A percentile compares a stretch with the other conserved stretches of the same genome.
Conservation (phyloP, 2,329 filamentous ascomycete genomes). For the Amphichorda felina region DNA sequence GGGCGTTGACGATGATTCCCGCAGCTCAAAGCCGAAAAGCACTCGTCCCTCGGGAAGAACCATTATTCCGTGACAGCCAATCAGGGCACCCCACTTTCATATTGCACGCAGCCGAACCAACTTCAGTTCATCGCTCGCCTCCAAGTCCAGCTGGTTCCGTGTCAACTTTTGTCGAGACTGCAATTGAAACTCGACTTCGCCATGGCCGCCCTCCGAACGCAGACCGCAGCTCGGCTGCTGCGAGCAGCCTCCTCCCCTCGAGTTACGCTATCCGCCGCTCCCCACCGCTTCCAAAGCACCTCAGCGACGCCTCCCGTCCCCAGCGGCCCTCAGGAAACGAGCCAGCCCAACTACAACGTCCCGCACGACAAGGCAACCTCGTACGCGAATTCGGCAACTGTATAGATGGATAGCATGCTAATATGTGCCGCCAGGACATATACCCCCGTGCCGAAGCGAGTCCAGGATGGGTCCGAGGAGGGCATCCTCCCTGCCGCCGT, state of each 20-base stretch:
- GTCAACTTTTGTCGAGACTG: background rate
- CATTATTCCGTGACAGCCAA: slow-evolving; percentile 29
- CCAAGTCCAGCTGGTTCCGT: slow-evolving; percentile 5
- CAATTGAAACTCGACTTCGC: slow-evolving; percentile 10
- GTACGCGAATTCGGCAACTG: slow-evolving; percentile 32
- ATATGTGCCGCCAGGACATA: slow-evolving; percentile 50
- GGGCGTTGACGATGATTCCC: slow-evolving; percentile 5
- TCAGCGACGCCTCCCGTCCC: slow-evolving; percentile 25
- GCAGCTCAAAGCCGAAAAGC: slow-evolving; percentile 28
- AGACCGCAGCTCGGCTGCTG: slow-evolving; percentile 38
- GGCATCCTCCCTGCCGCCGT: slow-evolving; percentile 64
- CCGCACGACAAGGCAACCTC: slow-evolving; percentile 82
- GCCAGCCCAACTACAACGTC: slow-evolving; percentile 72
- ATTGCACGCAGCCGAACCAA: slow-evolving; percentile 6
- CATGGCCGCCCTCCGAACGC: slow-evolving; percentile 58
- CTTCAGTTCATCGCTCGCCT: slow-evolving; percentile 7
- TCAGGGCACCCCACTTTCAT: slow-evolving; percentile 19
- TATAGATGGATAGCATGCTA: background rate
- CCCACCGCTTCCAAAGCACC: slow-evolving; percentile 43
- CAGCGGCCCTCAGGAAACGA: slow-evolving; percentile 29
- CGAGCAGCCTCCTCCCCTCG: slow-evolving; percentile 28
- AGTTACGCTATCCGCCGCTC: slow-evolving; percentile 25
- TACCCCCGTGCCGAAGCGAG: slow-evolving; percentile 77
- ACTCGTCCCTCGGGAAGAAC: slow-evolving; percentile 30
- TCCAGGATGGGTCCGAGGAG: slow-evolving; percentile 86